These are phyloP conservation scores for Diaporthe citrichinensis DNA, from an alignment of 2,329 filamentous ascomycete genomes.

Conservation along the genomic window DNA sequence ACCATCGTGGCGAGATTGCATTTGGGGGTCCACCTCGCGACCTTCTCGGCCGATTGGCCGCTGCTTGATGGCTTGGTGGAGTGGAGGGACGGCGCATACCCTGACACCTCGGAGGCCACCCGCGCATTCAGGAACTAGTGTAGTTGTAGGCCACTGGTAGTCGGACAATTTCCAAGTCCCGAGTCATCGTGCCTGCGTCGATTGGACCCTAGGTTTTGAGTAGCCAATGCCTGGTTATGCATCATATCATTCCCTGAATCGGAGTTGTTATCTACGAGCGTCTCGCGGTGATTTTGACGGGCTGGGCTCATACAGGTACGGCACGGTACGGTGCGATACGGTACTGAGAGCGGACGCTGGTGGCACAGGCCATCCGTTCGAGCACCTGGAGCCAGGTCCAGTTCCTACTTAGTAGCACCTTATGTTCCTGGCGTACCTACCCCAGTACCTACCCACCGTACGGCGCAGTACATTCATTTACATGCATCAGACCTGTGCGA, in stretches of 20 bases:
- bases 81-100: not conserved
- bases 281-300: not conserved
- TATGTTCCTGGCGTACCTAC: not conserved
- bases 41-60: slow-evolving; percentile 24
- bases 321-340: not conserved
- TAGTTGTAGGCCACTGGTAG: not conserved
- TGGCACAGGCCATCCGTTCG: not conserved
- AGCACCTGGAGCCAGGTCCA: not conserved
- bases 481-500: not conserved
- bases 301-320: not conserved
- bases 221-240: no score
- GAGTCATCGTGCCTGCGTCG: not conserved
- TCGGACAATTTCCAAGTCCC: slow-evolving; percentile 1
- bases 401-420: not conserved
- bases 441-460: not conserved
- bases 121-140: not conserved
- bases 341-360: not conserved
- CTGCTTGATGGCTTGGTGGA: slow-evolving; percentile 12
- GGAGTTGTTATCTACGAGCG: not conserved
- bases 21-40: slow-evolving; percentile 8
- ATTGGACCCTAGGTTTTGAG: not conserved
- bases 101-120: no score
- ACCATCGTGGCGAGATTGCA: slow-evolving; percentile 23
- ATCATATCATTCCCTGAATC: not conserved
- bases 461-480: not conserved